Conservation (phyloP, 169 alveolate genomes). For the Babesia bigemina region DNA sequence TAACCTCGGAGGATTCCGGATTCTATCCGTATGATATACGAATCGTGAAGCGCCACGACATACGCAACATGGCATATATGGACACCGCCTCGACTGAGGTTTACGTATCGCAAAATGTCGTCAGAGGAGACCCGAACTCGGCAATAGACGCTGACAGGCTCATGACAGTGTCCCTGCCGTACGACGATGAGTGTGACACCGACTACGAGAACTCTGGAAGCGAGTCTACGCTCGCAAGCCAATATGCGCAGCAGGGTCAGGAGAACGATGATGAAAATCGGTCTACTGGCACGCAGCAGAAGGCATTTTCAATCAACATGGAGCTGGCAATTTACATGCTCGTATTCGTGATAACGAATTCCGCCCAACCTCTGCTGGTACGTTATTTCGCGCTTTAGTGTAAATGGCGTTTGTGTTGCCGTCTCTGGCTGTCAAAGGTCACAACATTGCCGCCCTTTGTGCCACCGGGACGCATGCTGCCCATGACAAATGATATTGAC, state of each 20-base stretch:
- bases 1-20: not conserved
- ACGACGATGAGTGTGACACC: conserved; percentile 36
- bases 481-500: no score
- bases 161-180: conserved; percentile 39
- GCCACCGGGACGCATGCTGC: no score
- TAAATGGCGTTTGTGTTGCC: no score
- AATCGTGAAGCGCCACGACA: conserved; percentile 1
- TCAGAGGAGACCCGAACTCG: not conserved
- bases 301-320: not conserved
- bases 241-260: not conserved
- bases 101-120: conserved; percentile 11
- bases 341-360: conserved; percentile 59
- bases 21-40: not conserved
- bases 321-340: conserved; percentile 36
- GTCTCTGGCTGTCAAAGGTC: not conserved
- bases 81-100: conserved; percentile 35
- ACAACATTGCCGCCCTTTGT: not conserved
- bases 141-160: conserved; percentile 3
- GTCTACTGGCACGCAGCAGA: not conserved
- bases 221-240: not conserved
- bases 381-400: not conserved
- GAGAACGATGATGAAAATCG: conserved; percentile 7
- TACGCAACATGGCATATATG: conserved; percentile 1
- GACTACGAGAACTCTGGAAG: conserved; percentile 23
- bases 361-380: conserved; percentile 70